A percentile compares a stretch with the other conserved stretches of the same genome.
Conservation (phyloP, 1,139 yeast species). For the Ogataea hybrid region DNA sequence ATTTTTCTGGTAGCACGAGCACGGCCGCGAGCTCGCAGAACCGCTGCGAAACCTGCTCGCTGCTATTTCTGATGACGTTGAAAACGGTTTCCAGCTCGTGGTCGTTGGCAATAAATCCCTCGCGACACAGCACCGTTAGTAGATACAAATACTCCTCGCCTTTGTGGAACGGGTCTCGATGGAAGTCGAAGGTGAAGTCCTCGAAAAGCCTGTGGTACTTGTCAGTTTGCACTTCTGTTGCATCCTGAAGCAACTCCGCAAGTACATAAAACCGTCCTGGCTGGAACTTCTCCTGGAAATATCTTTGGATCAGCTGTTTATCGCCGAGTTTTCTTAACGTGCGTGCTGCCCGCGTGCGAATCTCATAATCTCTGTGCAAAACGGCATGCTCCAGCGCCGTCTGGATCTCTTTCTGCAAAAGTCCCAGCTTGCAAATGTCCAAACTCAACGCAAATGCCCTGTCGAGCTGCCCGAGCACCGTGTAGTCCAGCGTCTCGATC, state of each 20-base stretch:
- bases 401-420: constrained; percentile 32
- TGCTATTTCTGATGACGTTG: constrained; percentile 25
- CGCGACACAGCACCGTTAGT: constrained; percentile 12
- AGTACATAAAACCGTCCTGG: constrained; percentile 28
- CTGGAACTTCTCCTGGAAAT: background rate
- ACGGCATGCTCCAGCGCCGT: constrained; percentile 33
- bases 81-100: constrained; percentile 24
- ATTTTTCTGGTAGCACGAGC: constrained; percentile 22
- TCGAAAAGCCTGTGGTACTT: constrained; percentile 9
- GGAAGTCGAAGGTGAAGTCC: constrained; percentile 33
- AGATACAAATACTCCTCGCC: constrained; percentile 35
- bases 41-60: constrained; percentile 29
- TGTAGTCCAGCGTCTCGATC: constrained; percentile 57
- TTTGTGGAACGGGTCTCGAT: constrained; percentile 32
- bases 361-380: constrained; percentile 37
- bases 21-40: constrained; percentile 31
- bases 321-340: constrained; percentile 20
- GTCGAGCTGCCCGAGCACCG: constrained; percentile 41
- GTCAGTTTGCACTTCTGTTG: background rate
- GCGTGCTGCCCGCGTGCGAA: constrained; percentile 37
- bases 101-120: constrained; percentile 10
- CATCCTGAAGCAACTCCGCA: constrained; percentile 26
- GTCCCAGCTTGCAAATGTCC: constrained; percentile 33
- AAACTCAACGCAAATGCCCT: constrained; percentile 40
- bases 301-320: background rate